Evolutionary conservation across 202 grass and related monocot species (phyloP).

Genomic region (Cymbopogon flexuosus): DNA sequence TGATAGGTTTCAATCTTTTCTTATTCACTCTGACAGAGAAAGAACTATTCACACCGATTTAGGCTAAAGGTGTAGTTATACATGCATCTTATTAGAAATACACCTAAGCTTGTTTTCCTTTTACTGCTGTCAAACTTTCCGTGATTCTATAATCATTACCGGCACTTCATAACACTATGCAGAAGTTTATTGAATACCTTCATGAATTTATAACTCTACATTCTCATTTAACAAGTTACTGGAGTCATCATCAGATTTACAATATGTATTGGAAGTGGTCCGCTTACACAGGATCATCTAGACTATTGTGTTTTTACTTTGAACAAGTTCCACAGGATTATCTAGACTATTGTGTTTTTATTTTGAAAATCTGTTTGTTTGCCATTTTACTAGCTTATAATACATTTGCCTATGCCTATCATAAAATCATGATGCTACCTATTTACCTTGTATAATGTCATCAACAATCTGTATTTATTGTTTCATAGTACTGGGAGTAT

Average conservation of each 20-base stretch:
- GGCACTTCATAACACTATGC: neutral
- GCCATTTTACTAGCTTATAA: neutral
- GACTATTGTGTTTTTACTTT: neutral
- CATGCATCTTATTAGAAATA: neutral
- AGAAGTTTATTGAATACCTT: neutral
- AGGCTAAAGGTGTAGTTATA: neutral
- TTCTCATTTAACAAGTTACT: neutral
- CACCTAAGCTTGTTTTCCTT: neutral
- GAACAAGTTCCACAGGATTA: neutral
- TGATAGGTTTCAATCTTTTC: slow-evolving; percentile 1
- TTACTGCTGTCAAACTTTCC: neutral
- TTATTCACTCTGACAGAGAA: neutral
- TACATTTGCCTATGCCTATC: neutral
- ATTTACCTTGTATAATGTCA: neutral
- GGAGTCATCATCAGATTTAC: neutral
- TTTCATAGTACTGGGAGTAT: neutral
- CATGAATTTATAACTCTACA: neutral
- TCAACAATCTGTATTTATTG: neutral
- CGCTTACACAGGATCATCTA: neutral
- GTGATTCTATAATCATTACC: neutral
- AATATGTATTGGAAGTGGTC: neutral
- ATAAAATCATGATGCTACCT: neutral
- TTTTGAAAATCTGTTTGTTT: neutral
- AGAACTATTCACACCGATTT: neutral
- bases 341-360: neutral